A percentile compares a stretch with the other conserved stretches of the same genome.
These are phyloP conservation scores for Leccinum fibrillosum DNA, from an alignment of 768 basidiomycete species.

Conservation along the genomic window DNA sequence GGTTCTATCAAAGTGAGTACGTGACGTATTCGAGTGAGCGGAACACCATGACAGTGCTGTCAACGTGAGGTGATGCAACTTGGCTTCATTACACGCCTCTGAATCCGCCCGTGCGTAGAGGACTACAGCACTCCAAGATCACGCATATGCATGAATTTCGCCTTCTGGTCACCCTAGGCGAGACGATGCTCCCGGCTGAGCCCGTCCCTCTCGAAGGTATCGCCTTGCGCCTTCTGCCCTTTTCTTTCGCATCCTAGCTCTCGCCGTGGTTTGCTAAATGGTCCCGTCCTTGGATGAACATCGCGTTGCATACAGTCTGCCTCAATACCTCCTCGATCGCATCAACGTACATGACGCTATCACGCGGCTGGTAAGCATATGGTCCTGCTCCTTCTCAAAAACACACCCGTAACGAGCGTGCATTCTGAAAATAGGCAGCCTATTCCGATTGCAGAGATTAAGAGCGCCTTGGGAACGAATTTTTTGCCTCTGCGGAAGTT, in stretches of 20 bases:
- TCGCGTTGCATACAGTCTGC: slow-evolving; percentile 13
- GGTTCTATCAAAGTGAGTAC: not conserved
- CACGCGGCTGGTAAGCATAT: slow-evolving; percentile 20
- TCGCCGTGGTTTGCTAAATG: slow-evolving; percentile 2
- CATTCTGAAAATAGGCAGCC: slow-evolving; percentile 13
- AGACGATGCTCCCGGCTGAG: slow-evolving; percentile 2
- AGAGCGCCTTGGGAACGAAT: slow-evolving; percentile 24
- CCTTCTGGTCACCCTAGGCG: not conserved
- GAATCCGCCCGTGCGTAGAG: not conserved
- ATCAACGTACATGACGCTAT: slow-evolving; percentile 28
- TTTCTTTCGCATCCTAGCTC: not conserved
- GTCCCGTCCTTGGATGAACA: slow-evolving; percentile 6
- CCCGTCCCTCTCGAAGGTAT: slow-evolving; percentile 11
- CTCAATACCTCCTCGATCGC: slow-evolving; percentile 25
- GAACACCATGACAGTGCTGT: not conserved
- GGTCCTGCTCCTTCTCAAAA: not conserved
- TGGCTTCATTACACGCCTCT: slow-evolving; percentile 7
- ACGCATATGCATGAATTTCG: not conserved
- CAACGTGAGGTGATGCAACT: not conserved
- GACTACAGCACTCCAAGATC: not conserved
- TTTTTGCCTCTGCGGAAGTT: slow-evolving; percentile 23
- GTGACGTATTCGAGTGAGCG: slow-evolving; percentile 17
- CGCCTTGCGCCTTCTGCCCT: not conserved
- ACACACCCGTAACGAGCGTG: not conserved
- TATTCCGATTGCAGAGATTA: slow-evolving; percentile 27